Base-by-base conservation (phyloP, 768 basidiomycete genomes). In the Agaricus bisporus region DNA sequence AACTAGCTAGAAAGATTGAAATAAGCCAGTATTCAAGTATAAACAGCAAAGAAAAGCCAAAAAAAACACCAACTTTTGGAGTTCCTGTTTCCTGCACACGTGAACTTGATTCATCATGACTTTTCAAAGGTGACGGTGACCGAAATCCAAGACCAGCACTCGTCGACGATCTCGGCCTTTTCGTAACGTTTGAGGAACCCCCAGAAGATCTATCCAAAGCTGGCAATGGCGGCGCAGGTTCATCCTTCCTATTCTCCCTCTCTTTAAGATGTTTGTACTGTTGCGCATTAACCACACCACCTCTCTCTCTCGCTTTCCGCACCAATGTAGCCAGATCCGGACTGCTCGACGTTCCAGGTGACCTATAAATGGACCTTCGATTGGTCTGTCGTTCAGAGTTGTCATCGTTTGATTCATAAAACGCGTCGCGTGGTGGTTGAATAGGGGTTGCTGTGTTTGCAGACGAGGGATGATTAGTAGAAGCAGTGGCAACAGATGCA, bases 241-340 rank as follows among this genome's bases (percentile, higher is more conserved):
- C 67, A 37, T 75, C 75, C 28, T 63, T 60, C 51, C 68, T 61
- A 46, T 63, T 66, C 45, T 54, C 49, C 41, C 53, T 58, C 46
- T 71, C 68, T 45, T 63, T 70, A 17, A 54, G 41, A 42, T 48
- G 48, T 55, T 65, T 68, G 61, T 65, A 56, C 55, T 63, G 66
- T 49, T 59, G 65, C 35, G 58, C 48, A 12, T 66, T 64, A 20
- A 78, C 62, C 38, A 73, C 69, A 0, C 73, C 77, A 17, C 81
- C 81, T 47, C 78, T 73, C 61, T 86, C 87, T 68, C 85, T 91
- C 14, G 89, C 86, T 69, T 93, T 94, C 57, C 86, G 78, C 49
- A 94, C 67, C 49, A 97, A 76, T 9, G 91, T 93, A 4, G 91
- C 91, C 18, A 97, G 76, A 69, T 98, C 94, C 25, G 94, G 95